Evolutionary conservation across 2,329 filamentous ascomycete species (phyloP).

Genomic region (Botrytis elliptica): DNA sequence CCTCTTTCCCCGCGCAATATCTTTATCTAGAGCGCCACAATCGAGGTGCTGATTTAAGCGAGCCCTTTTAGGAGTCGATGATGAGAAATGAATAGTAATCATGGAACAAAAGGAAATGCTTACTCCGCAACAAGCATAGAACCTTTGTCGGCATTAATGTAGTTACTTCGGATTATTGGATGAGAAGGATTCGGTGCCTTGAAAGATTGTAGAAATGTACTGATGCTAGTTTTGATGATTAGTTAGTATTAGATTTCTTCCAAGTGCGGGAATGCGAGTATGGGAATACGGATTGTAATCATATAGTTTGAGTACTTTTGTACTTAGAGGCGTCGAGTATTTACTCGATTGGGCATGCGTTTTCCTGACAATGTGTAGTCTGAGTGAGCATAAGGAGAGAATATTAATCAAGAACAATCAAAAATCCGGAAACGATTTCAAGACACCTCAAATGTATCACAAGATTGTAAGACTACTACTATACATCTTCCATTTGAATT

Average conservation of each 20-base stretch:
- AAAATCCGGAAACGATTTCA: neutral
- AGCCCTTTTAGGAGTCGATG: neutral
- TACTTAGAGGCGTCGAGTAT: too few species aligned
- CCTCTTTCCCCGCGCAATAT: neutral
- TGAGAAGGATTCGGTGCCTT: neutral
- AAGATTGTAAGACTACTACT: neutral
- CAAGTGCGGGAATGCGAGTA: too few species aligned
- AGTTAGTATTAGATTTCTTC: neutral
- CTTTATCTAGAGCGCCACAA: slow-evolving; percentile 9
- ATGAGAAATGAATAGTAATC: slow-evolving; percentile 15
- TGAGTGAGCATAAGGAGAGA: too few species aligned
- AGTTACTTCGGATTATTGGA: neutral
- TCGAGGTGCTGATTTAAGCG: slow-evolving; percentile 6
- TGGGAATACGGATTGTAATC: too few species aligned
- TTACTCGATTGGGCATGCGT: neutral
- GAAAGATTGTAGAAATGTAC: neutral
- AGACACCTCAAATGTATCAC: too few species aligned
- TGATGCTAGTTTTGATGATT: neutral
- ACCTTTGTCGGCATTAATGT: too few species aligned
- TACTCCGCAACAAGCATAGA: slow-evolving; percentile 1
- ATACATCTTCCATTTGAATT: neutral
- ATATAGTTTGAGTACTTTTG: too few species aligned
- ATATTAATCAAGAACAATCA: neutral
- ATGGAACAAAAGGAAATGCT: neutral
- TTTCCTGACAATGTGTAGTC: too few species aligned